Evolutionary conservation across 2,329 filamentous ascomycete species (phyloP).

Genomic region (Claviceps sp.): DNA sequence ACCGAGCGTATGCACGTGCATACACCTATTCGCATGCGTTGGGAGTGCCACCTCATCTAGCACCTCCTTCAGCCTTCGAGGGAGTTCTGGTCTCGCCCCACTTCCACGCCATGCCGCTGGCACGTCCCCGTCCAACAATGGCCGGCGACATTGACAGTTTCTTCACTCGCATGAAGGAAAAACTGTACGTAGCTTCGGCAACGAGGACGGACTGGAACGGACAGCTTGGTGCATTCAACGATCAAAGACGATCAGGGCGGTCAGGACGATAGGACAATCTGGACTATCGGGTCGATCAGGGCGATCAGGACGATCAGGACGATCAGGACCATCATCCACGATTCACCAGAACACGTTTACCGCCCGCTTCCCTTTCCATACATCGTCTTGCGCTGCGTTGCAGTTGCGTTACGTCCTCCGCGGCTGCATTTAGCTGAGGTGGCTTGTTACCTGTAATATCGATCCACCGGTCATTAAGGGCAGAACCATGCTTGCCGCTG

Average conservation of each 20-base stretch:
- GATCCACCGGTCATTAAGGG: not conserved
- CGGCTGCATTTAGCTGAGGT: no score
- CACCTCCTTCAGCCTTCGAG: not conserved
- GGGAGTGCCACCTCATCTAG: no score
- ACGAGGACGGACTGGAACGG: not conserved
- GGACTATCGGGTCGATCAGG: not conserved
- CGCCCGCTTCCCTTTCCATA: not conserved
- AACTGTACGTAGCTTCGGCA: not conserved
- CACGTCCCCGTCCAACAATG: not conserved
- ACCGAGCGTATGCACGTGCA: no score
- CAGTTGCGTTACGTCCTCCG: no score
- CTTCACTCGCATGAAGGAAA: not conserved
- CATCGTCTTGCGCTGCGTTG: not conserved
- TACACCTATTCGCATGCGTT: no score
- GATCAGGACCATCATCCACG: not conserved
- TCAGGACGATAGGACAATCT: not conserved
- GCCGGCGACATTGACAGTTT: not conserved
- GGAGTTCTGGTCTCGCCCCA: slow-evolving; percentile 1
- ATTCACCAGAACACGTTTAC: not conserved
- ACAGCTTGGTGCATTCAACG: not conserved
- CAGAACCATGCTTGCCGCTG: slow-evolving; percentile 5
- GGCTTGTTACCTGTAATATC: no score
- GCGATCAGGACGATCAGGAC: not conserved
- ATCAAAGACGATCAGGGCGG: not conserved
- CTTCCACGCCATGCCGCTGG: not conserved